A percentile compares a stretch with the other conserved stretches of the same genome.
Evolutionary conservation across 208 protist genomes (phyloP).

Genomic region (Acanthamoeba royreba): DNA sequence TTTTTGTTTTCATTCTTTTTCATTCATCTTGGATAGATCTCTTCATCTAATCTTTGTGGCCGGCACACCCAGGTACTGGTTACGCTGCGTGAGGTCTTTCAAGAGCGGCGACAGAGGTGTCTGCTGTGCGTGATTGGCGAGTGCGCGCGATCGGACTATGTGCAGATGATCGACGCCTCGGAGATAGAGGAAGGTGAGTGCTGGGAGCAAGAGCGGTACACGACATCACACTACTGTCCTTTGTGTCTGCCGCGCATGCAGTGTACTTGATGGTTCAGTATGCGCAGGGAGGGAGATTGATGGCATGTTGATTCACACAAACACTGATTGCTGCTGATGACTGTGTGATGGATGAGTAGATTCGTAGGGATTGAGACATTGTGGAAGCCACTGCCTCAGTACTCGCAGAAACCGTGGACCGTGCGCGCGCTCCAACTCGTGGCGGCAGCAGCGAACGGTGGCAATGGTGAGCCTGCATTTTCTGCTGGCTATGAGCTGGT

Average conservation of each 20-base stretch:
- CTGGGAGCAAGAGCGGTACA: not conserved
- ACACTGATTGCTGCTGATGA: not conserved
- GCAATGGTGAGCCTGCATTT: not conserved
- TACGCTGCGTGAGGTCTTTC: conserved; percentile 18
- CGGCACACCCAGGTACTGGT: conserved; percentile 32
- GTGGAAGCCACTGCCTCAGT: conserved; percentile 38
- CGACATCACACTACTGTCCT: not conserved
- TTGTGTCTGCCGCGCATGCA: not conserved
- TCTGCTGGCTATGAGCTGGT: too few relatives aligned
- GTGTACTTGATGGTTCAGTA: too few relatives aligned
- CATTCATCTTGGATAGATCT: too few relatives aligned
- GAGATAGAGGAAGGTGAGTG: conserved; percentile 1
- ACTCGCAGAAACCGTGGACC: conserved; percentile 7
- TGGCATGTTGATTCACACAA: not conserved
- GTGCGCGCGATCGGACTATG: too few relatives aligned
- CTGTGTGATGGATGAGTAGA: too few relatives aligned
- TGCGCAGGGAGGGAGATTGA: too few relatives aligned
- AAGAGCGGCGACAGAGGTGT: not conserved
- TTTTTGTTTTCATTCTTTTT: not conserved
- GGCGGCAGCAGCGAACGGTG: not conserved
- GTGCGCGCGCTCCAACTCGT: conserved; percentile 2
- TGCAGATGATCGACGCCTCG: not conserved
- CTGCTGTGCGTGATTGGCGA: conserved; percentile 1
- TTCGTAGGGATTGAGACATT: conserved; percentile 33
- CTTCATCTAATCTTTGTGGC: not conserved